A percentile compares a stretch with the other conserved stretches of the same genome.
These are phyloP conservation scores for Phylloporus sp. DNA, from an alignment of 768 basidiomycete species.

Conservation along the genomic window DNA sequence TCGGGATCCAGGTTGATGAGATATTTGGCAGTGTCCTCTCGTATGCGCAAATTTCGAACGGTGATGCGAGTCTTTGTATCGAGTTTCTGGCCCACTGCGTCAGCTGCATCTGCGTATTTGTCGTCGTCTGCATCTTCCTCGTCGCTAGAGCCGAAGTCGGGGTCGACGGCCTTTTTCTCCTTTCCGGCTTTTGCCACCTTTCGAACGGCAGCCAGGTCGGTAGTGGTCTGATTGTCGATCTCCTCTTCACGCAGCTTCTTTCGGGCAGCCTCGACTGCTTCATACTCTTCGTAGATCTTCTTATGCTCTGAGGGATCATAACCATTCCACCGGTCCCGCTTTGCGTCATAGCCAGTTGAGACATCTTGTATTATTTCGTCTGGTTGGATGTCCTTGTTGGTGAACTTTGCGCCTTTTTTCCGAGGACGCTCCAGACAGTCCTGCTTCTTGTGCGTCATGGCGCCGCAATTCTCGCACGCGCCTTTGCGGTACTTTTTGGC, in stretches of 20 bases:
- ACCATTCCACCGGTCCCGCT: slow-evolving; percentile 98
- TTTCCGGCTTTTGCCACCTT: slow-evolving; percentile 91
- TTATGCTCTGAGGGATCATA: slow-evolving; percentile 89
- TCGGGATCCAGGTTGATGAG: slow-evolving; percentile 93
- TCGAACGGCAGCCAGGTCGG: slow-evolving; percentile 82
- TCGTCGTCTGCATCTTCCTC: slow-evolving; percentile 96
- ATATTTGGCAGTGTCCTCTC: slow-evolving; percentile 99
- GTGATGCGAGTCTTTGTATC: slow-evolving; percentile 98
- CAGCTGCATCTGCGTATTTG: slow-evolving; percentile 97
- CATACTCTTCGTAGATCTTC: slow-evolving; percentile 88
- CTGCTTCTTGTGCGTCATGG: slow-evolving; percentile 84
- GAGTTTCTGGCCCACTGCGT: slow-evolving; percentile 95
- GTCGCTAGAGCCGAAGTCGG: slow-evolving; percentile 94
- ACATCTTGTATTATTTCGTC: slow-evolving; percentile 90
- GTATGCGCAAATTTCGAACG: slow-evolving; percentile 95
- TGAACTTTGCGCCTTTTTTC: slow-evolving; percentile 92
- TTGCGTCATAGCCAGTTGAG: slow-evolving; percentile 77
- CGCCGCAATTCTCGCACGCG: slow-evolving; percentile 98
- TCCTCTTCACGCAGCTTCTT: slow-evolving; percentile 92
- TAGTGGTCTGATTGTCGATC: slow-evolving; percentile 95
- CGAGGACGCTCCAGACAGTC: slow-evolving; percentile 97
- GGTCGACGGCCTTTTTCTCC: slow-evolving; percentile 67
- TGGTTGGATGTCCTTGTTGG: slow-evolving; percentile 81
- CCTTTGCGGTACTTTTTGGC: slow-evolving; percentile 97
- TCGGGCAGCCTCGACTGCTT: slow-evolving; percentile 84